phyloP scores from a whole-genome alignment of 164 flowering plant genomes.

The Liquidambar formosana region DNA sequence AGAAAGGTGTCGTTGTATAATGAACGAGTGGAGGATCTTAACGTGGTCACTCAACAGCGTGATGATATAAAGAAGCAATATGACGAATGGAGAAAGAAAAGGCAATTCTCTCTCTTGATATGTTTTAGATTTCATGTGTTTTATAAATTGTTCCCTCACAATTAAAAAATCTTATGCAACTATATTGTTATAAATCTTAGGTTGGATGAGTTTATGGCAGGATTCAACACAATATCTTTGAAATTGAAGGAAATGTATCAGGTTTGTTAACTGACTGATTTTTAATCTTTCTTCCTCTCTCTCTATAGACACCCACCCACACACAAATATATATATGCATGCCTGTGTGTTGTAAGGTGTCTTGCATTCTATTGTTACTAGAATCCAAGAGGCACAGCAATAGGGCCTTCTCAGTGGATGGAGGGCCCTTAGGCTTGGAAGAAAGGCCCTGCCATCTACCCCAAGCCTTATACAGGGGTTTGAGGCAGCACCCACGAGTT shows the following conservation, averaged over 20 bases:
- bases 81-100: constrained; percentile 90
- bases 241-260: constrained; percentile 99
- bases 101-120: constrained; percentile 38
- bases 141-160: neutral
- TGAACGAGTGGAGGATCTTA: constrained; percentile 86
- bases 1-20: constrained; percentile 67
- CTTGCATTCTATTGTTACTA: too few relatives aligned
- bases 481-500: too few relatives aligned
- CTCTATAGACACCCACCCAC: too few relatives aligned
- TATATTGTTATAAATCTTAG: constrained; percentile 37
- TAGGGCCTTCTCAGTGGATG: too few relatives aligned
- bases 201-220: constrained; percentile 98
- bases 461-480: too few relatives aligned
- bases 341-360: too few relatives aligned
- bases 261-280: constrained; percentile 39
- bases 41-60: constrained; percentile 76
- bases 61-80: constrained; percentile 86
- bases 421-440: too few relatives aligned
- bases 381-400: too few relatives aligned
- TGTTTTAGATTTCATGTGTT: neutral
- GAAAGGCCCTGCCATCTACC: too few relatives aligned
- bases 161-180: neutral
- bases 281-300: too few relatives aligned
- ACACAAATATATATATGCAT: too few relatives aligned
- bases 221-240: constrained; percentile 88